A percentile compares a stretch with the other conserved stretches of the same genome.
Evolutionary conservation across 257 asterid species (phyloP).

Genomic region (Solanum chiquidenum): DNA sequence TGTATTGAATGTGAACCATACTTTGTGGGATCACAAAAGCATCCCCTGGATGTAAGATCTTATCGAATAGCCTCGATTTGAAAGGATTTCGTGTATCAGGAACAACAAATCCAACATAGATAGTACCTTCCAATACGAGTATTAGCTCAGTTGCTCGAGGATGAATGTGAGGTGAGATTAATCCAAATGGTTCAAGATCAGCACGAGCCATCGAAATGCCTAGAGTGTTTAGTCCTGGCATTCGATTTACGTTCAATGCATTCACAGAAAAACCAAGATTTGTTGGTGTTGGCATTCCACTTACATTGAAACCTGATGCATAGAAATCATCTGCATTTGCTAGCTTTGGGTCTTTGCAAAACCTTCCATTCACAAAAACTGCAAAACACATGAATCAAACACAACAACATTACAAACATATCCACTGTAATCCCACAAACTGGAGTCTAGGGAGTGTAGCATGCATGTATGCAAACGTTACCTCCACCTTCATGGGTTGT

Average conservation of each 20-base stretch:
- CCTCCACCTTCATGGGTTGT: not conserved
- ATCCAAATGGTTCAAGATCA: not conserved
- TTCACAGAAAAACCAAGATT: not conserved
- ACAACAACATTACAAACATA: not conserved
- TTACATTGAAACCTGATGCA: not conserved
- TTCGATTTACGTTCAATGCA: not conserved
- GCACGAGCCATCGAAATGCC: not conserved
- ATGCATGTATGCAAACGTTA: not conserved
- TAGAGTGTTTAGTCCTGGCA: constrained; percentile 2
- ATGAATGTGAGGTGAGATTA: not conserved
- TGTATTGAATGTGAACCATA: not conserved
- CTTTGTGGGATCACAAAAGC: not conserved
- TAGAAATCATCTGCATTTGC: not conserved
- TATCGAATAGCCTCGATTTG: not conserved
- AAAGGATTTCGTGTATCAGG: not conserved
- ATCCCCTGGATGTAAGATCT: constrained; percentile 1
- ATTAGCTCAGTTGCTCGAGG: not conserved
- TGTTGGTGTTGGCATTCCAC: not conserved
- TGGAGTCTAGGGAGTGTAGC: accelerated
- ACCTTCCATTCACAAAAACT: not conserved
- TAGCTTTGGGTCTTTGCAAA: not conserved
- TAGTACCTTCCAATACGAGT: not conserved
- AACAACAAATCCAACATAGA: not conserved
- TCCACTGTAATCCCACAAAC: not conserved
- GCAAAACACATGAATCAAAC: not conserved